Evolutionary conservation across 1,139 yeast genomes (phyloP).

Genomic region (Lipomyces yarrowii): DNA sequence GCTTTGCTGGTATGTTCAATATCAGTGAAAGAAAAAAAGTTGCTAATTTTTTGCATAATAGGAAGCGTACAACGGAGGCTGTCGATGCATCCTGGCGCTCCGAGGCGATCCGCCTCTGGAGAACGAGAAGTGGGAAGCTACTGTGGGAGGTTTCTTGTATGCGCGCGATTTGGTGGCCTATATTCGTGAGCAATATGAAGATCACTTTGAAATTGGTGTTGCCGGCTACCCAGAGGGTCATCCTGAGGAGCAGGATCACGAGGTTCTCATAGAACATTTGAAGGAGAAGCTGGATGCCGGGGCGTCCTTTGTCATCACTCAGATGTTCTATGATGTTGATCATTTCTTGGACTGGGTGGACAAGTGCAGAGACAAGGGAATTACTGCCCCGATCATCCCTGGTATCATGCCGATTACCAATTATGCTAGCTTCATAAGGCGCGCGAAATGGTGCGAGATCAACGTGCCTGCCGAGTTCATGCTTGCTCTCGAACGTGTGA

Average conservation of each 20-base stretch:
- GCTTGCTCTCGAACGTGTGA: slow-evolving; percentile 74
- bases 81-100: slow-evolving; percentile 86
- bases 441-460: slow-evolving; percentile 93
- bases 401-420: slow-evolving; percentile 99
- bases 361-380: slow-evolving; percentile 70
- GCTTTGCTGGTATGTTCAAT: slow-evolving; percentile 57
- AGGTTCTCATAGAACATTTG: slow-evolving; percentile 61
- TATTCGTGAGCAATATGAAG: slow-evolving; percentile 58
- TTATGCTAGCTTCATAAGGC: slow-evolving; percentile 85
- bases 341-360: slow-evolving; percentile 81
- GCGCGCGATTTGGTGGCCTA: slow-evolving; percentile 66
- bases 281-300: slow-evolving; percentile 92
- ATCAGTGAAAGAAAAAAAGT: not conserved
- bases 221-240: slow-evolving; percentile 81
- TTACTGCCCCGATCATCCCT: slow-evolving; percentile 86
- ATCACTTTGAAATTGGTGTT: slow-evolving; percentile 71
- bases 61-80: slow-evolving; percentile 86
- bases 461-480: slow-evolving; percentile 74
- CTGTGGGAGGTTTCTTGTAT: slow-evolving; percentile 69
- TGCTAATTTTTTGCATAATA: not conserved
- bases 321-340: slow-evolving; percentile 89
- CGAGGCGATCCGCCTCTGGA: slow-evolving; percentile 87
- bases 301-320: slow-evolving; percentile 90
- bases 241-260: slow-evolving; percentile 74
- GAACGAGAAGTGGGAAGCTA: slow-evolving; percentile 48